Conservation (phyloP, 2,329 filamentous ascomycete species). For the Aspergillus phoenicis region DNA sequence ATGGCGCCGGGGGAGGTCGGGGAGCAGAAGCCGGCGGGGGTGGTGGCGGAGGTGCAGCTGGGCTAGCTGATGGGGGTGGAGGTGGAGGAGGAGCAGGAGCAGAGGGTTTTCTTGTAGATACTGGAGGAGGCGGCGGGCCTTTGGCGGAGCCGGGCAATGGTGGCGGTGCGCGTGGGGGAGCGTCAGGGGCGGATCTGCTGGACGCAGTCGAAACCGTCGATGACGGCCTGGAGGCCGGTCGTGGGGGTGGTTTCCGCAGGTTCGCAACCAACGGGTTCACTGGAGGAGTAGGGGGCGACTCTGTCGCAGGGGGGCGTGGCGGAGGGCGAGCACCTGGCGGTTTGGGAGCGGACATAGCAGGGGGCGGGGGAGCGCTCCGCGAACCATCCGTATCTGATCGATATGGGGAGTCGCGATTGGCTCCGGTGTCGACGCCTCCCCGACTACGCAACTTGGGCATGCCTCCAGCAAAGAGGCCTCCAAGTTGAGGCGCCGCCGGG, state of each 20-base stretch:
- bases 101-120: conserved; percentile 60
- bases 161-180: conserved; percentile 66
- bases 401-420: conserved; percentile 71
- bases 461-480: conserved; percentile 84
- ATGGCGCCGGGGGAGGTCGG: conserved; percentile 43
- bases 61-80: conserved; percentile 46
- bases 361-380: conserved; percentile 36
- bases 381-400: conserved; percentile 74
- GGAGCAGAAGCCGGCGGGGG: conserved; percentile 45
- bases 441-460: conserved; percentile 96
- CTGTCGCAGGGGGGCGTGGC: conserved; percentile 51
- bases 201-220: conserved; percentile 63
- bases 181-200: conserved; percentile 50
- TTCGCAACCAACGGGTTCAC: conserved; percentile 58
- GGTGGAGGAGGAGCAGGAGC: conserved; percentile 48
- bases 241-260: conserved; percentile 60
- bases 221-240: conserved; percentile 57
- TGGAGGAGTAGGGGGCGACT: conserved; percentile 53
- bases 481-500: conserved; percentile 75
- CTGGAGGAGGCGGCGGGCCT: conserved; percentile 61
- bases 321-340: conserved; percentile 59
- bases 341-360: conserved; percentile 32
- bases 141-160: conserved; percentile 55
- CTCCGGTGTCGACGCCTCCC: conserved; percentile 76
- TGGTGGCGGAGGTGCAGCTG: conserved; percentile 48